Percentiles rank a stretch among this genome's conserved stretches.
Evolutionary conservation across 768 basidiomycete species (phyloP).

Genomic region (Psilocybe azurescens): DNA sequence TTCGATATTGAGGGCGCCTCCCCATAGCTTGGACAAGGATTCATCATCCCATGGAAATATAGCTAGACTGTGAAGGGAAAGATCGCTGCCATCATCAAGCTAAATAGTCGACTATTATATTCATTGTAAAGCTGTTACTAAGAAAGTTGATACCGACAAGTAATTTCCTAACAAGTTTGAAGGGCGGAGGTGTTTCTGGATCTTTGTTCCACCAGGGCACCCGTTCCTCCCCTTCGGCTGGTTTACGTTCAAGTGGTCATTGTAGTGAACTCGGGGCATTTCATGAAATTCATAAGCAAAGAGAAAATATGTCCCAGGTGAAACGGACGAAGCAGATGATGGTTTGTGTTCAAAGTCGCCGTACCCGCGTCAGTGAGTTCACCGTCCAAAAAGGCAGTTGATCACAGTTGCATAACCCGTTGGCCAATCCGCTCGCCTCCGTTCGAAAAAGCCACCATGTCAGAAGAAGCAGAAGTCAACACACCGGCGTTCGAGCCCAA

Average conservation of each 20-base stretch:
- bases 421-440: constrained; percentile 34
- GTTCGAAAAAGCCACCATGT: constrained; percentile 39
- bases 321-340: not conserved
- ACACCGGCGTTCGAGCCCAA: constrained; percentile 50
- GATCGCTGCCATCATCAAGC: constrained; percentile 32
- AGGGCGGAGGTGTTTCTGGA: constrained; percentile 39
- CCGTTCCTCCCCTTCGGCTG: constrained; percentile 11
- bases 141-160: constrained; percentile 41
- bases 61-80: constrained; percentile 45
- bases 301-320: not conserved
- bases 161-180: constrained; percentile 45
- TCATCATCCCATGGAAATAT: constrained; percentile 52
- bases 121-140: not conserved
- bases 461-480: constrained; percentile 25
- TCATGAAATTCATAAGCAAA: not conserved
- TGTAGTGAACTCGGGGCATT: not conserved
- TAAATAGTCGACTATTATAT: constrained; percentile 18
- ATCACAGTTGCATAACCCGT: constrained; percentile 26
- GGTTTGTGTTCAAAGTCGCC: not conserved
- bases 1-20: constrained; percentile 33
- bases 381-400: constrained; percentile 35
- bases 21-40: constrained; percentile 45
- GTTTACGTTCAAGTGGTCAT: not conserved
- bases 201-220: constrained; percentile 43
- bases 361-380: constrained; percentile 16